Conservation (phyloP, 2,329 filamentous ascomycete species). For the Fusarium scirpi region DNA sequence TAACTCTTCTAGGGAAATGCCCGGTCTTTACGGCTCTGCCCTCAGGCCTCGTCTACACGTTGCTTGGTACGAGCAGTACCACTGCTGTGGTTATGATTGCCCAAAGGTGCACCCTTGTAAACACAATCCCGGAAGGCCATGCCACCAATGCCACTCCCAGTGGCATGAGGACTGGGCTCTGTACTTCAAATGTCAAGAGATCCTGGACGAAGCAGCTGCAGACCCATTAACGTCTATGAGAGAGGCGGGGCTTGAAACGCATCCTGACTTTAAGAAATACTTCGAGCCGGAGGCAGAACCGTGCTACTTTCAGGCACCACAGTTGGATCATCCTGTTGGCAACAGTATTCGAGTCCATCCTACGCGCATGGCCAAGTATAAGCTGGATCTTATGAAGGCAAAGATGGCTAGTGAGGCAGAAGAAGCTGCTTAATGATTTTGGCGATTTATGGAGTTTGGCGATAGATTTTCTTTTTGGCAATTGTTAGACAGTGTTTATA, state of each 20-base stretch:
- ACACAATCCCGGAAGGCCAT: conserved; percentile 18
- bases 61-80: conserved; percentile 44
- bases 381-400: conserved; percentile 9
- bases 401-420: neutral
- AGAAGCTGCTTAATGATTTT: neutral
- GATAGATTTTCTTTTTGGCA: conserved; percentile 9
- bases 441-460: neutral
- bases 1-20: conserved; percentile 36
- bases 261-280: conserved; percentile 10
- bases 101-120: conserved; percentile 36
- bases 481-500: conserved; percentile 16
- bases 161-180: conserved; percentile 37
- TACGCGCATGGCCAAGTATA: conserved; percentile 30
- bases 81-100: conserved; percentile 33
- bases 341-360: conserved; percentile 37
- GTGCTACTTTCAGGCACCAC: neutral
- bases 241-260: conserved; percentile 16
- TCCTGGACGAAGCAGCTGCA: conserved; percentile 9
- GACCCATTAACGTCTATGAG: conserved; percentile 9
- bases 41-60: conserved; percentile 22
- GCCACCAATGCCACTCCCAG: conserved; percentile 37
- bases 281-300: conserved; percentile 12
- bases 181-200: conserved; percentile 32
- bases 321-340: conserved; percentile 25
- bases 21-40: conserved; percentile 30